Conservation (phyloP, 163 green algal genomes). For the Prototheca wickerhamii region DNA sequence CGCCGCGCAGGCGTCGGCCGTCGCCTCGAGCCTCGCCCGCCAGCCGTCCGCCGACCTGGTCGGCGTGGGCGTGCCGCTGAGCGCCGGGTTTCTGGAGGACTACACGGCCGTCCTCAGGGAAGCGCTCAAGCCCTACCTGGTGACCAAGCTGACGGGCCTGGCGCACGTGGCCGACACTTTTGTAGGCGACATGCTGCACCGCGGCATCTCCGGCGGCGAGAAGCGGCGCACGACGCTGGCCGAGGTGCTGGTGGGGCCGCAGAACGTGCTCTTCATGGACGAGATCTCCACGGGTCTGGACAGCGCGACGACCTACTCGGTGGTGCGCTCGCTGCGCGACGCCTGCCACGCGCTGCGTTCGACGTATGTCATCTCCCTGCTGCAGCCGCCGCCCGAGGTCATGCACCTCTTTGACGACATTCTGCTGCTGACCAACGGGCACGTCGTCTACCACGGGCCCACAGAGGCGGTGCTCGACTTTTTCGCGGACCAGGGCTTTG, state of each 20-base stretch:
- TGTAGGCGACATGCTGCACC: conserved; percentile 25
- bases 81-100: too few relatives aligned
- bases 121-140: conserved; percentile 3
- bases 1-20: not conserved
- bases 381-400: conserved; percentile 59
- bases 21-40: too few relatives aligned
- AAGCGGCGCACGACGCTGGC: conserved; percentile 42
- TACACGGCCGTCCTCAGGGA: not conserved
- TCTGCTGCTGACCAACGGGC: conserved; percentile 55
- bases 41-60: not conserved
- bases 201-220: conserved; percentile 39
- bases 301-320: conserved; percentile 40
- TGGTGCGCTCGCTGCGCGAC: conserved; percentile 21
- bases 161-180: conserved; percentile 16
- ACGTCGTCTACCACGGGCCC: conserved; percentile 58
- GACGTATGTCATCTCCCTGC: conserved; percentile 41
- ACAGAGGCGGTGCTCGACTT: conserved; percentile 38
- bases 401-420: conserved; percentile 59
- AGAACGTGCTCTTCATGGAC: conserved; percentile 28
- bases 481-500: conserved; percentile 46
- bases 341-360: conserved; percentile 18
- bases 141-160: conserved; percentile 20
- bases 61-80: too few relatives aligned
- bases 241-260: conserved; percentile 39
- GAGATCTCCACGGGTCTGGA: conserved; percentile 52